phyloP scores from a whole-genome alignment of 129 eudicot genomes.

The carrot (Daucus carota) region DNA sequence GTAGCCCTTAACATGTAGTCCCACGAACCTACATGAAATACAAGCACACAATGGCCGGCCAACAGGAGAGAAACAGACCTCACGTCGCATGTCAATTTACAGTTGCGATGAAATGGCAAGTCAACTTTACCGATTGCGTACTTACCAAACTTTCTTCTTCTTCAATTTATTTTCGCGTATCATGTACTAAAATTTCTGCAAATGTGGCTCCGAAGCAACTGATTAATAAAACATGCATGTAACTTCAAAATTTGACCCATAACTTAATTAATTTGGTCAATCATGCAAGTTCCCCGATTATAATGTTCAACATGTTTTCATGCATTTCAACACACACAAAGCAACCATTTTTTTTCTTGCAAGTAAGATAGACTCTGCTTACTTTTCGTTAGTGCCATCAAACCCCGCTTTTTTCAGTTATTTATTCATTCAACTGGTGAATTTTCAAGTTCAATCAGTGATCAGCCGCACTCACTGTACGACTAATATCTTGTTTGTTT shows the following conservation, averaged over 20 bases:
- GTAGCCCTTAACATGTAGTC: too few species aligned
- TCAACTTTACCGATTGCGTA: not conserved
- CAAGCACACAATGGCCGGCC: not conserved
- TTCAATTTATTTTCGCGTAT: not conserved
- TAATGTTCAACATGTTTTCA: slow-evolving; percentile 1
- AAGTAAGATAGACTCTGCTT: not conserved
- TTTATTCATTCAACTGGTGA: not conserved
- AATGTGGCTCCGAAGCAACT: not conserved
- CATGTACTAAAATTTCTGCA: slow-evolving; percentile 3
- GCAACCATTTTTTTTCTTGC: not conserved
- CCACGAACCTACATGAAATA: not conserved
- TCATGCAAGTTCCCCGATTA: not conserved
- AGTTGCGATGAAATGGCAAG: not conserved
- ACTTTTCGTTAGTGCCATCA: not conserved
- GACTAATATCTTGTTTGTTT: too few species aligned
- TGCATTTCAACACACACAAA: not conserved
- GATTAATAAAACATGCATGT: not conserved
- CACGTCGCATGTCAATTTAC: not conserved
- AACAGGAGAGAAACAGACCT: not conserved
- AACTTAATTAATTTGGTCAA: not conserved
- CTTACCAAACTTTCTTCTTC: not conserved
- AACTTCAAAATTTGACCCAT: not conserved
- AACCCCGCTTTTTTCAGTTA: not conserved
- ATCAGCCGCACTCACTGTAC: not conserved
- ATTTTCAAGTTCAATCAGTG: too few species aligned